phyloP scores from a whole-genome alignment of 2,329 filamentous ascomycete genomes.

The Hymenoscyphus fructigenus region DNA sequence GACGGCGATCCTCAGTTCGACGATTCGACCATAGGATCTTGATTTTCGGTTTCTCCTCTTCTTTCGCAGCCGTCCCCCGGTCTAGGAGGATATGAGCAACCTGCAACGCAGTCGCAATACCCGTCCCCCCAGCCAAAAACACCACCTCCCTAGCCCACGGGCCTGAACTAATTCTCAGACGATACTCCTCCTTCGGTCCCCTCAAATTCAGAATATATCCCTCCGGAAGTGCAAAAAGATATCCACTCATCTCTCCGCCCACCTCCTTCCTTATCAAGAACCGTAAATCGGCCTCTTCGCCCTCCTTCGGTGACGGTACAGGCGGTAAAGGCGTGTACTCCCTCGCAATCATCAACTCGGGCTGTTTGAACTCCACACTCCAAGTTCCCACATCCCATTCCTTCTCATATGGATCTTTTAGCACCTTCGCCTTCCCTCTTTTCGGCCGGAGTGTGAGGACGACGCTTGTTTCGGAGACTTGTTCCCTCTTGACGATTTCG shows the following conservation, averaged over 20 bases:
- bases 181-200: conserved; percentile 70
- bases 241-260: conserved; percentile 82
- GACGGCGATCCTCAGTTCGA: conserved; percentile 58
- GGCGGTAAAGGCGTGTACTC: conserved; percentile 84
- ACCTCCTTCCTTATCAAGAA: conserved; percentile 78
- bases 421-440: neutral
- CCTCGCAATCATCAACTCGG: conserved; percentile 85
- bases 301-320: conserved; percentile 34
- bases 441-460: conserved; percentile 62
- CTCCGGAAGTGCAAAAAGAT: conserved; percentile 64
- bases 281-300: conserved; percentile 48
- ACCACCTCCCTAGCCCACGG: conserved; percentile 50
- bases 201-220: conserved; percentile 71
- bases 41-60: conserved; percentile 48
- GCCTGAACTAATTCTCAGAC: no score
- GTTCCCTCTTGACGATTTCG: conserved; percentile 2
- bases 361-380: conserved; percentile 93
- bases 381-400: conserved; percentile 69
- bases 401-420: conserved; percentile 39
- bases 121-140: conserved; percentile 89
- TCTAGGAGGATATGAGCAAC: conserved; percentile 63
- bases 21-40: conserved; percentile 83
- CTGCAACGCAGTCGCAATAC: conserved; percentile 87
- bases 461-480: conserved; percentile 51
- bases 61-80: conserved; percentile 21